Conservation (phyloP, 805 yeast genomes). For the Nakazawaea peltata region DNA sequence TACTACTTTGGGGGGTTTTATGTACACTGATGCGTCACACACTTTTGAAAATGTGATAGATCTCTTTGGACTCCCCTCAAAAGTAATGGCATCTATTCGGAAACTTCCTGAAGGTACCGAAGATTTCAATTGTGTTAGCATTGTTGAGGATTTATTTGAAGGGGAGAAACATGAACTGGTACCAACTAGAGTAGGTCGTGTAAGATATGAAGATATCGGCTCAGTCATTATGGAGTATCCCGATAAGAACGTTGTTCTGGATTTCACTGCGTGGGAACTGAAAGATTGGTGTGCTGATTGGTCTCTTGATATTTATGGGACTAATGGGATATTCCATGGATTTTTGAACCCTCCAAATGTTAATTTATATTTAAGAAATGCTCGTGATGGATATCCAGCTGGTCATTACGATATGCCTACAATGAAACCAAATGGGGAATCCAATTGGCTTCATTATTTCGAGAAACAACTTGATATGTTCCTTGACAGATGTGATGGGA, state of each 20-base stretch:
- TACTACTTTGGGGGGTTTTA: conserved; percentile 6
- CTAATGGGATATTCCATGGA: conserved; percentile 5
- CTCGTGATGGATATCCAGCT: neutral
- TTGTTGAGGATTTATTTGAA: conserved; percentile 3
- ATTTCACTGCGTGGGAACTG: conserved; percentile 9
- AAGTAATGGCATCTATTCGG: conserved; percentile 6
- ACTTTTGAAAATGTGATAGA: conserved; percentile 9
- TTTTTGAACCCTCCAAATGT: conserved; percentile 5
- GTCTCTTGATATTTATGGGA: conserved; percentile 7
- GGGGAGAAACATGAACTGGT: neutral
- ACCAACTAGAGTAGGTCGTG: conserved; percentile 4
- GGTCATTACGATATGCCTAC: conserved; percentile 2
- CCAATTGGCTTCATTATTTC: conserved; percentile 3
- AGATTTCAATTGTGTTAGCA: conserved; percentile 2
- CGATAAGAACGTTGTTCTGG: conserved; percentile 5
- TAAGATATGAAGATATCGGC: conserved; percentile 8
- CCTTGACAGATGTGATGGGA: conserved; percentile 5
- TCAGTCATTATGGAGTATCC: conserved; percentile 9
- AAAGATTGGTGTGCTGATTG: conserved; percentile 9
- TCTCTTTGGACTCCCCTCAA: conserved; percentile 5
- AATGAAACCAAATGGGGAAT: conserved; percentile 1
- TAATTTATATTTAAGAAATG: conserved; percentile 1
- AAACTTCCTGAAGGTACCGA: conserved; percentile 4
- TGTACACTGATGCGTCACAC: conserved; percentile 7
- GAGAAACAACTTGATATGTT: conserved; percentile 3